Conservation (phyloP, 192 early-diverging fungal genomes). For the Ambispora gerdemannii region DNA sequence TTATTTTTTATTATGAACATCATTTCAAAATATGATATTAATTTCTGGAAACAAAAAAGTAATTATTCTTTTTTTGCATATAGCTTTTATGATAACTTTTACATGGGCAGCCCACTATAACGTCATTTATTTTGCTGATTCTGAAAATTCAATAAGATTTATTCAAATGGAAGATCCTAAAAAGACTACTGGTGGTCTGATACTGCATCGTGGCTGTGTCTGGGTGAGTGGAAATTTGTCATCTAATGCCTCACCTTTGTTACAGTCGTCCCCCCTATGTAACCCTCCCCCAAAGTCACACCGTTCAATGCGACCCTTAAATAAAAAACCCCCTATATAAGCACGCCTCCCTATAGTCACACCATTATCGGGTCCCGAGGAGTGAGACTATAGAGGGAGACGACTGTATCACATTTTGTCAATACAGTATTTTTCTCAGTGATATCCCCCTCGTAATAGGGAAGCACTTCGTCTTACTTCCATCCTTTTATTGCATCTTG, state of each 20-base stretch:
- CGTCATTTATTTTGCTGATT: slow-evolving; percentile 15
- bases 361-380: not conserved
- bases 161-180: slow-evolving; percentile 27
- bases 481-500: slow-evolving; percentile 30
- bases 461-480: slow-evolving; percentile 12
- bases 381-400: not conserved
- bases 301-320: no score
- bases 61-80: not conserved
- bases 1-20: no score
- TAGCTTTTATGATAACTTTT: slow-evolving; percentile 13
- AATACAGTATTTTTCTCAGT: not conserved
- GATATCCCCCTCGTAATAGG: not conserved
- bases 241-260: no score
- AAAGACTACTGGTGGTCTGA: slow-evolving; percentile 24
- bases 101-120: slow-evolving; percentile 25
- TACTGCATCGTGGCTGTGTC: slow-evolving; percentile 14
- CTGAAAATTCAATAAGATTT: slow-evolving; percentile 24
- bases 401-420: not conserved
- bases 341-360: not conserved
- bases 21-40: no score
- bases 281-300: no score
- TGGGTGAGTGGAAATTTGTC: not conserved
- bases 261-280: no score
- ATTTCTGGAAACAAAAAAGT: not conserved
- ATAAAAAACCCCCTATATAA: not conserved